A percentile compares a stretch with the other conserved stretches of the same genome.
These are phyloP conservation scores for Aspergillus campestris DNA, from an alignment of 495 filamentous ascomycete species.

Conservation along the genomic window DNA sequence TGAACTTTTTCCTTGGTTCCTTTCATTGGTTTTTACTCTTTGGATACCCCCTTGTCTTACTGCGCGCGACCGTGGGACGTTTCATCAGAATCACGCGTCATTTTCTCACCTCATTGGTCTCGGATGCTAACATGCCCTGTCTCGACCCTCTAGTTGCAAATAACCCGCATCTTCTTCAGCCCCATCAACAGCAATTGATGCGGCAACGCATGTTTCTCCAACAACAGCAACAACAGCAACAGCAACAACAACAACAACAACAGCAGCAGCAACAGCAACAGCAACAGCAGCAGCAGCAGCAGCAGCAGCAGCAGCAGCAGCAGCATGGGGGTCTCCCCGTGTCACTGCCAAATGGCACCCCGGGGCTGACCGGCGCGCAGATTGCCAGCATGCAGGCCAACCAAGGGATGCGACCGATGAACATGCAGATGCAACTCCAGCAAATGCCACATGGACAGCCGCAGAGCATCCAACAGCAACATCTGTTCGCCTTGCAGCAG, in stretches of 20 bases:
- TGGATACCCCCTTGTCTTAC: no score
- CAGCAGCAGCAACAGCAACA: slow-evolving; percentile 32
- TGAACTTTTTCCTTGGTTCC: not conserved
- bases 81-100: no score
- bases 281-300: slow-evolving; percentile 33
- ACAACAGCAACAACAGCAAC: slow-evolving; percentile 34
- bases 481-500: slow-evolving; percentile 36
- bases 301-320: slow-evolving; percentile 42
- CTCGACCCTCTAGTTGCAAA: slow-evolving; percentile 31
- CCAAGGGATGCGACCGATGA: slow-evolving; percentile 36
- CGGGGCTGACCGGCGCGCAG: slow-evolving; percentile 46
- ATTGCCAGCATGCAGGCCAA: slow-evolving; percentile 47
- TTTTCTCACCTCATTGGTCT: no score
- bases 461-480: slow-evolving; percentile 42
- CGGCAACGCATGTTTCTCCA: slow-evolving; percentile 26
- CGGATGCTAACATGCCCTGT: not conserved
- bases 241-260: slow-evolving; percentile 24
- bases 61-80: no score
- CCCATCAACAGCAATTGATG: slow-evolving; percentile 36
- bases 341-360: slow-evolving; percentile 53
- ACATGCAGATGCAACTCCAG: slow-evolving; percentile 36
- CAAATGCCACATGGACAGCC: slow-evolving; percentile 47
- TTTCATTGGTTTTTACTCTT: no score
- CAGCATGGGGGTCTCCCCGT: slow-evolving; percentile 40
- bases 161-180: slow-evolving; percentile 45